Evolutionary conservation across 371 early-diverging fungal species (phyloP).

Genomic region (Paramicrosporidium saccamoebae): DNA sequence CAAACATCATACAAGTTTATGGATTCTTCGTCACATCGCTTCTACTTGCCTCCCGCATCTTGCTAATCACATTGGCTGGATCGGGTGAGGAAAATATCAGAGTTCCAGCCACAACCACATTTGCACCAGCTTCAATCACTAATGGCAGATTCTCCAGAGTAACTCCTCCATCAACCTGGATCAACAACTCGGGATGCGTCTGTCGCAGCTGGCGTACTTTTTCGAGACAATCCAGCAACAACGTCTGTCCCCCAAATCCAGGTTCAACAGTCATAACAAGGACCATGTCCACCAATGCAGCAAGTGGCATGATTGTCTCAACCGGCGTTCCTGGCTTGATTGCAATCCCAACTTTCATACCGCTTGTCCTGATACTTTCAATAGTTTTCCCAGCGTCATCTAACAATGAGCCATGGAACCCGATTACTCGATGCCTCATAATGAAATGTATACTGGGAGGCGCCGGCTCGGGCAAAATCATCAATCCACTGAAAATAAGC

Average conservation of each 20-base stretch:
- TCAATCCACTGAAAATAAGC: slow-evolving; percentile 67
- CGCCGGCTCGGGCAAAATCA: slow-evolving; percentile 77
- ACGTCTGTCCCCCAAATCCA: slow-evolving; percentile 82
- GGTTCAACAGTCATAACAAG: slow-evolving; percentile 96
- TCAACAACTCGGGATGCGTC: slow-evolving; percentile 50
- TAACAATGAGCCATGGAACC: slow-evolving; percentile 1
- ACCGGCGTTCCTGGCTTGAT: slow-evolving; percentile 69
- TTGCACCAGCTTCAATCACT: slow-evolving; percentile 72
- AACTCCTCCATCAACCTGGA: slow-evolving; percentile 94
- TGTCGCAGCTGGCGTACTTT: slow-evolving; percentile 38
- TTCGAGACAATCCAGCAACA: slow-evolving; percentile 50
- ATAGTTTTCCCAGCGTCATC: slow-evolving; percentile 33
- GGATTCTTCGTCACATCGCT: too few relatives aligned
- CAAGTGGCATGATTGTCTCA: slow-evolving; percentile 24
- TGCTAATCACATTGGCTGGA: too few relatives aligned
- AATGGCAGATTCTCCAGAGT: slow-evolving; percentile 44
- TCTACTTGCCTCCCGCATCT: too few relatives aligned
- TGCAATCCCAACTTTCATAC: slow-evolving; percentile 79
- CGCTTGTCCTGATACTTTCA: slow-evolving; percentile 29
- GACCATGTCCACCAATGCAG: slow-evolving; percentile 45
- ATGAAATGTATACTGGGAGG: slow-evolving; percentile 64
- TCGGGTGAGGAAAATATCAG: too few relatives aligned
- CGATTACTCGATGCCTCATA: slow-evolving; percentile 40
- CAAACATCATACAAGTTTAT: too few relatives aligned
- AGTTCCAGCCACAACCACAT: slow-evolving; percentile 94